phyloP scores from a whole-genome alignment of 2,329 filamentous ascomycete genomes.

The Cladorrhinum sp. region DNA sequence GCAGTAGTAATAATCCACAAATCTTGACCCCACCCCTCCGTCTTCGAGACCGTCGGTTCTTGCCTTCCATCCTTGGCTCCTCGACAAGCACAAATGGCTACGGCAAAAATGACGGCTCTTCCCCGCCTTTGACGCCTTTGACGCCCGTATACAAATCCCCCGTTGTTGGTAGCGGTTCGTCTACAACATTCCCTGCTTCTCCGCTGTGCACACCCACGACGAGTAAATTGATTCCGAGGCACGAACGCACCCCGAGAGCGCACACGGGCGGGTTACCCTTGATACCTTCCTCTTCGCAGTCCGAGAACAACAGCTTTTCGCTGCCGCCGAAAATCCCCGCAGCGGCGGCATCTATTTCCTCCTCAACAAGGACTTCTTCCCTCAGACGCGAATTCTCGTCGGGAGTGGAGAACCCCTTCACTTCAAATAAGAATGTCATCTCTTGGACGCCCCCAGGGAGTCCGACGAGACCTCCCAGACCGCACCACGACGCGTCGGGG shows the following conservation, averaged over 20 bases:
- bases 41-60: slow-evolving; percentile 44
- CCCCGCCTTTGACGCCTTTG: slow-evolving; percentile 32
- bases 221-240: slow-evolving; percentile 36
- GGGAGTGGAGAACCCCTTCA: background rate
- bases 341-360: slow-evolving; percentile 1
- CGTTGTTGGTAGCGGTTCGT: too few relatives aligned
- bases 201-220: slow-evolving; percentile 38
- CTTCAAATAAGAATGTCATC: background rate
- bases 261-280: slow-evolving; percentile 7
- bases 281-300: background rate
- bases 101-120: slow-evolving; percentile 14
- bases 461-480: slow-evolving; percentile 36
- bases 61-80: slow-evolving; percentile 36
- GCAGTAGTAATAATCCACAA: slow-evolving; percentile 21
- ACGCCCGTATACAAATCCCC: slow-evolving; percentile 31
- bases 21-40: slow-evolving; percentile 45
- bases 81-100: background rate
- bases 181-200: slow-evolving; percentile 40
- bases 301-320: too few relatives aligned
- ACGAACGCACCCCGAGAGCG: slow-evolving; percentile 23
- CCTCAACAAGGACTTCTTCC: slow-evolving; percentile 18
- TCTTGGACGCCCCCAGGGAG: slow-evolving; percentile 28
- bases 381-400: slow-evolving; percentile 28
- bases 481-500: slow-evolving; percentile 36
- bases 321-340: slow-evolving; percentile 1